Evolutionary conservation across 805 yeast genomes (phyloP).

Genomic region (Starmerella apicola): DNA sequence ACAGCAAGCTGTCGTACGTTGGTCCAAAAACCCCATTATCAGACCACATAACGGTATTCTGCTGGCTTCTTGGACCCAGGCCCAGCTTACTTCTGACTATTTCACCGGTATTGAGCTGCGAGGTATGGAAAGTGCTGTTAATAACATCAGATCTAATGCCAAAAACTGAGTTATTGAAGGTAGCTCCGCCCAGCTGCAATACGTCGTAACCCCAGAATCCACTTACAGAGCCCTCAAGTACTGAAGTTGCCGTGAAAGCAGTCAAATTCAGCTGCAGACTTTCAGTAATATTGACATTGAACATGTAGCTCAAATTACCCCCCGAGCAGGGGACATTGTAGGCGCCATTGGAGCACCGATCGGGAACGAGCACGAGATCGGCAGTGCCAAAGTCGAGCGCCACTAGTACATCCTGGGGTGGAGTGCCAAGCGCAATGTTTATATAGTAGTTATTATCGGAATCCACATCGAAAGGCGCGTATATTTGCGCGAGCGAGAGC

Average conservation of each 20-base stretch:
- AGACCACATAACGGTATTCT: slow-evolving; percentile 7
- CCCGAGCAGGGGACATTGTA: too few species aligned
- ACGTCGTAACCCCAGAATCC: slow-evolving; percentile 12
- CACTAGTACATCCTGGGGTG: slow-evolving; percentile 10
- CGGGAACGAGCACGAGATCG: slow-evolving; percentile 7
- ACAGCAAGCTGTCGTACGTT: slow-evolving; percentile 5
- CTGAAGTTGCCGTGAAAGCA: slow-evolving; percentile 2
- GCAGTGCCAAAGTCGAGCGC: slow-evolving; percentile 15
- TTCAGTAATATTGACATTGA: slow-evolving; percentile 1
- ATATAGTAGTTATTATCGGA: not conserved
- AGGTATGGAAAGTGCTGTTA: not conserved
- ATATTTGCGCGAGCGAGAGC: too few species aligned
- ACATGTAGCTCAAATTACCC: not conserved
- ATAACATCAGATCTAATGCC: not conserved
- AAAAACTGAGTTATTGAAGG: not conserved
- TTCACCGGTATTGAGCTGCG: not conserved
- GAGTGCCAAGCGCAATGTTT: slow-evolving; percentile 11
- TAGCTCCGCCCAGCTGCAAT: slow-evolving; percentile 1
- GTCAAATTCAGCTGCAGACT: not conserved
- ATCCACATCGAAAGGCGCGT: not conserved
- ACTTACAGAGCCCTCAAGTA: slow-evolving; percentile 8
- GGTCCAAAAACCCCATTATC: slow-evolving; percentile 8
- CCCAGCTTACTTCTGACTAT: slow-evolving; percentile 6
- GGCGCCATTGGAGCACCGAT: too few species aligned
- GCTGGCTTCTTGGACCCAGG: slow-evolving; percentile 15